A percentile compares a stretch with the other conserved stretches of the same genome.
Evolutionary conservation across 2,329 filamentous ascomycete species (phyloP).

Genomic region (Fusarium equiseti): DNA sequence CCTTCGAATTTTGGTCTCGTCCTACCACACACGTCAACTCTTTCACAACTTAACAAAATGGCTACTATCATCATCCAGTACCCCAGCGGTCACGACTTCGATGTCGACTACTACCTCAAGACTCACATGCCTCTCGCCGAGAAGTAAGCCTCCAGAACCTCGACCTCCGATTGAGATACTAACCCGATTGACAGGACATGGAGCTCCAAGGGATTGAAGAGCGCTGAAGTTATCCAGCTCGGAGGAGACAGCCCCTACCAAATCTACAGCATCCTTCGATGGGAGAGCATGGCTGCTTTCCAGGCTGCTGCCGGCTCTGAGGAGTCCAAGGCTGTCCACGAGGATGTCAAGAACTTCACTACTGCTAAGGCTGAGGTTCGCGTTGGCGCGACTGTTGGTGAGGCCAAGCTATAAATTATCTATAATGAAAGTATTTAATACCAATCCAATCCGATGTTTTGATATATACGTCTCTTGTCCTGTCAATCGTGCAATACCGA

Average conservation of each 20-base stretch:
- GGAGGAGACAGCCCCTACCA: slow-evolving; percentile 18
- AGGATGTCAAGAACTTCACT: slow-evolving; percentile 22
- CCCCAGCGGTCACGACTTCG: slow-evolving; percentile 22
- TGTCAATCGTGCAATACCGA: fast-evolving
- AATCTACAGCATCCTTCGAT: slow-evolving; percentile 4
- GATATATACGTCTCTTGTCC: too few species aligned
- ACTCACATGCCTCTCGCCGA: slow-evolving; percentile 11
- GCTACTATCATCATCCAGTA: slow-evolving; percentile 19
- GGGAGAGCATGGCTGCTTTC: slow-evolving; percentile 23
- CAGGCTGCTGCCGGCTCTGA: slow-evolving; percentile 9
- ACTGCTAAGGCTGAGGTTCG: not conserved
- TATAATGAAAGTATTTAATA: too few species aligned
- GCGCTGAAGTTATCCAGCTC: slow-evolving; percentile 8
- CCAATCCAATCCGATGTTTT: too few species aligned
- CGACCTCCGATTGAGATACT: fast-evolving
- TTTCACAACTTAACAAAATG: not conserved
- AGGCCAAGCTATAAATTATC: not conserved
- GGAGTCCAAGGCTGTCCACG: slow-evolving; percentile 6
- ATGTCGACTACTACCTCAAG: slow-evolving; percentile 23
- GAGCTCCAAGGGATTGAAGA: not conserved
- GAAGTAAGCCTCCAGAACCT: not conserved
- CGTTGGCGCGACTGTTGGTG: not conserved
- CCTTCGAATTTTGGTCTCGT: too few species aligned
- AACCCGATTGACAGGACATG: not conserved
- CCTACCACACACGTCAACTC: too few species aligned